A percentile compares a stretch with the other conserved stretches of the same genome.
Evolutionary conservation across 345 rosid species (phyloP).

Genomic region (Moricandia arvensis): DNA sequence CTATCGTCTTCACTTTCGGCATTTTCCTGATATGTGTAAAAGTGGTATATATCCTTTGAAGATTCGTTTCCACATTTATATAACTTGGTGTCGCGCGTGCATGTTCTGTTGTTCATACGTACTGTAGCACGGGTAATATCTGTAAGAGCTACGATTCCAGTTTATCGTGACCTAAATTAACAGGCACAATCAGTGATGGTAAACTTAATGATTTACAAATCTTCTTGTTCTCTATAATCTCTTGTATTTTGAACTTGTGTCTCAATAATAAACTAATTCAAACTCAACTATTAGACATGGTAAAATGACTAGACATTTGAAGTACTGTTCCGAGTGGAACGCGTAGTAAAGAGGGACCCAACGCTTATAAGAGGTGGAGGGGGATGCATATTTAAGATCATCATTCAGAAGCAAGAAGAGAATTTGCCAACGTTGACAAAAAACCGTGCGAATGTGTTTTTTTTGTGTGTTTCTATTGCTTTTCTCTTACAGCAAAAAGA

Average conservation of each 20-base stretch:
- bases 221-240: not conserved
- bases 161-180: not conserved
- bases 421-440: no score
- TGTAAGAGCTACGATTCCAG: not conserved
- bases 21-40: slow-evolving; percentile 8
- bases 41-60: slow-evolving; percentile 14
- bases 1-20: slow-evolving; percentile 13
- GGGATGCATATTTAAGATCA: no score
- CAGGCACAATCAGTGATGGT: not conserved
- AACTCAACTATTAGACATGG: not conserved
- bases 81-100: slow-evolving; percentile 7
- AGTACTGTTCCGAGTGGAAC: not conserved
- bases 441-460: no score
- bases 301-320: not conserved
- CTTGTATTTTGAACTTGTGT: no score
- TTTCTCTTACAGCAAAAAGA: no score
- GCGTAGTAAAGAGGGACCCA: no score
- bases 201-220: not conserved
- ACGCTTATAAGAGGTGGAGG: no score
- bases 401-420: no score
- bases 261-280: not conserved
- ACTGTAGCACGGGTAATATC: not conserved
- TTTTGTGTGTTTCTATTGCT: no score
- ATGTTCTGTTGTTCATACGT: not conserved
- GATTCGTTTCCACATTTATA: slow-evolving; percentile 10